phyloP scores from a whole-genome alignment of 225 moss, liverwort and hornwort genomes.

The Climacium dendroides region DNA sequence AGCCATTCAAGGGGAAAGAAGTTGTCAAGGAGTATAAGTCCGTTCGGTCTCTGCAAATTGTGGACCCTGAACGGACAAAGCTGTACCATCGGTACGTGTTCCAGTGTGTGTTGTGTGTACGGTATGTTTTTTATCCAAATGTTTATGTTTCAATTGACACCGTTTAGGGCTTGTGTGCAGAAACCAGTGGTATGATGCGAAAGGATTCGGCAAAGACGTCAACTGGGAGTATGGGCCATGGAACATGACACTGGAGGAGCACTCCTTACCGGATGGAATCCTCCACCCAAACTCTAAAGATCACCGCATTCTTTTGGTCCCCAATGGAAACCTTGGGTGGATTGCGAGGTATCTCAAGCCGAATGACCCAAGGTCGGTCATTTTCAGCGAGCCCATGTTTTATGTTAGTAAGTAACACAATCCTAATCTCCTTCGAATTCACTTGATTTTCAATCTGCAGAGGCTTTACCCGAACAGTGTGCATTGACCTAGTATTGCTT shows the following conservation, averaged over 20 bases:
- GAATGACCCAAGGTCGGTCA: slow-evolving; percentile 8
- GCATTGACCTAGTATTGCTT: background rate
- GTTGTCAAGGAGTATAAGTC: slow-evolving; percentile 33
- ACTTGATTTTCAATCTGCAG: background rate
- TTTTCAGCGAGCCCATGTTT: slow-evolving; percentile 39
- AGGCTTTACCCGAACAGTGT: background rate
- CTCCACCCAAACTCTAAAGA: slow-evolving; percentile 15
- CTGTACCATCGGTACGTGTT: slow-evolving; percentile 10
- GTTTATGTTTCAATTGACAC: background rate
- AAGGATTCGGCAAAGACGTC: slow-evolving; percentile 23
- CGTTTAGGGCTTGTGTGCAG: background rate
- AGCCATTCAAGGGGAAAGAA: slow-evolving; percentile 8
- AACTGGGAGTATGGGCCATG: slow-evolving; percentile 34
- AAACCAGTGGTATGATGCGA: slow-evolving; percentile 35
- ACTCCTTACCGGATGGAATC: slow-evolving; percentile 19
- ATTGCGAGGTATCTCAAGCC: slow-evolving; percentile 29
- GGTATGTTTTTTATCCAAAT: background rate
- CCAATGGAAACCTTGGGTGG: slow-evolving; percentile 35
- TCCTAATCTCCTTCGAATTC: background rate
- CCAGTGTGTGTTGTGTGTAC: background rate
- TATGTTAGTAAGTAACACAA: slow-evolving; percentile 19
- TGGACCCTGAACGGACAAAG: slow-evolving; percentile 18
- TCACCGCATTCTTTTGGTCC: slow-evolving; percentile 21
- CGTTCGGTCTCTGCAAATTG: slow-evolving; percentile 24
- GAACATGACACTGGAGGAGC: slow-evolving; percentile 20